A percentile compares a stretch with the other conserved stretches of the same genome.
Evolutionary conservation across 768 basidiomycete genomes (phyloP).

Genomic region (Daedaleopsis sinensis): DNA sequence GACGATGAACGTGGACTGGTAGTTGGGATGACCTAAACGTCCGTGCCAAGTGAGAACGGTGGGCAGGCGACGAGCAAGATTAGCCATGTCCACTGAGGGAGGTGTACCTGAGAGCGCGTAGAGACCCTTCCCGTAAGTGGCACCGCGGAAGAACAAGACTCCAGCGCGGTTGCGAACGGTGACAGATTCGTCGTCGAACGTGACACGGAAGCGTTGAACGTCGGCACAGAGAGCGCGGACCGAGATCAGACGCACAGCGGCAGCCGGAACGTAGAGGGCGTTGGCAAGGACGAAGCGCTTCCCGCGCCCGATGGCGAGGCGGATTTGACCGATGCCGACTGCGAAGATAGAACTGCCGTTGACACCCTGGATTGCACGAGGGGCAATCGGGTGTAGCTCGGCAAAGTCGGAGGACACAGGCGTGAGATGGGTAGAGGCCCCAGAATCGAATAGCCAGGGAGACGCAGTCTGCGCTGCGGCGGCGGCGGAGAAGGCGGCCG

Average conservation of each 20-base stretch:
- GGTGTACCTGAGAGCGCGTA: constrained; percentile 8
- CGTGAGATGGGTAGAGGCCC: constrained; percentile 4
- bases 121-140: not conserved
- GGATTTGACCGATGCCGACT: not conserved
- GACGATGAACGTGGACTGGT: constrained; percentile 20
- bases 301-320: not conserved
- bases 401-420: not conserved
- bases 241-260: constrained; percentile 13
- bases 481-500: not conserved
- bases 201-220: not conserved
- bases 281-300: not conserved
- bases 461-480: no score
- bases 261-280: constrained; percentile 7
- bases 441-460: constrained; percentile 11
- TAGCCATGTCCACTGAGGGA: constrained; percentile 1
- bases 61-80: not conserved
- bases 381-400: not conserved
- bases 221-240: constrained; percentile 13
- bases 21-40: constrained; percentile 29
- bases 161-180: not conserved
- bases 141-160: constrained; percentile 1
- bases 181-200: not conserved
- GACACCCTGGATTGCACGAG: constrained; percentile 1
- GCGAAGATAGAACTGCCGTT: not conserved
- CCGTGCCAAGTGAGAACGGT: constrained; percentile 29